Percentiles rank a stretch among this genome's conserved stretches.
Evolutionary conservation across 768 basidiomycete genomes (phyloP).

Genomic region (Paxillus ammoniavirescens): DNA sequence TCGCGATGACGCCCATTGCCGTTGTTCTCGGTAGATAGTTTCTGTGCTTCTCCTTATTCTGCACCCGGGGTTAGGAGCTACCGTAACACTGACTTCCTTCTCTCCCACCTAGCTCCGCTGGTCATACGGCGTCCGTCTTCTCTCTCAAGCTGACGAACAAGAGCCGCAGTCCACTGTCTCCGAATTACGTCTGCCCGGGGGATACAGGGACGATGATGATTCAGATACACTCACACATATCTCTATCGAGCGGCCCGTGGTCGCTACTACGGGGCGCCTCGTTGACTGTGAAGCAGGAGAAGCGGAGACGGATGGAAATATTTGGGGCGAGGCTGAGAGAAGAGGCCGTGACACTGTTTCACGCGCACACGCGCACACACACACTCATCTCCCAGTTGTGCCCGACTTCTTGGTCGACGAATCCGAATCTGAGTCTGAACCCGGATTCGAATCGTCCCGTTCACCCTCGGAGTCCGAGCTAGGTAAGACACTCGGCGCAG

Average conservation of each 20-base stretch:
- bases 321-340: no score
- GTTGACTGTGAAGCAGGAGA: conserved; percentile 10
- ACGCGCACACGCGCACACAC: no score
- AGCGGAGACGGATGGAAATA: neutral
- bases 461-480: no score
- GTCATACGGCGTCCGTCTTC: conserved; percentile 86
- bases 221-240: neutral
- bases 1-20: no score
- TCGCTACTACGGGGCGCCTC: neutral
- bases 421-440: conserved; percentile 10
- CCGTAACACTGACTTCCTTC: neutral
- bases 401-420: conserved; percentile 24
- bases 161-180: neutral
- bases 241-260: neutral
- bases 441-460: no score
- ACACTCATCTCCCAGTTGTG: conserved; percentile 19
- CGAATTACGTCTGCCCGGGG: neutral
- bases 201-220: conserved; percentile 12
- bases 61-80: neutral
- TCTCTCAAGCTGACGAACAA: conserved; percentile 48
- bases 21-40: no score
- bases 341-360: no score
- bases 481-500: no score
- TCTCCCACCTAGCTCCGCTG: conserved; percentile 66
- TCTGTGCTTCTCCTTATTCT: neutral